phyloP scores from a whole-genome alignment of 2,329 filamentous ascomycete species.

The Knufia fluminis region DNA sequence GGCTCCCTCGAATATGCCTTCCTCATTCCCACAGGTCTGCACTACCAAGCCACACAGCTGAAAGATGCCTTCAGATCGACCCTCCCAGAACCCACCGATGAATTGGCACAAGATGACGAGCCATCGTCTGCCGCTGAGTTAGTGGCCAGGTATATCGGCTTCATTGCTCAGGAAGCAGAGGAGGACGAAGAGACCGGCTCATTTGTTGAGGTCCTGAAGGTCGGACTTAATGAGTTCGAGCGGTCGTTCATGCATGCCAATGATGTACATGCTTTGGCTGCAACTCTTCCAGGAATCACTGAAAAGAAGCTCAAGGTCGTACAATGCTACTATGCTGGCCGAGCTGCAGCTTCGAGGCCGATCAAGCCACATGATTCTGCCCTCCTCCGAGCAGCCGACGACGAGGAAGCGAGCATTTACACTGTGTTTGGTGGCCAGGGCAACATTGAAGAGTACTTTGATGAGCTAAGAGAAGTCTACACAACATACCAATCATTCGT shows the following conservation, averaged over 20 bases:
- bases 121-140: slow-evolving; percentile 92
- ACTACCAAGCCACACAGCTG: slow-evolving; percentile 91
- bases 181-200: slow-evolving; percentile 83
- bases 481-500: slow-evolving; percentile 85
- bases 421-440: slow-evolving; percentile 94
- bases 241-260: slow-evolving; percentile 89
- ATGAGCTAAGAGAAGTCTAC: slow-evolving; percentile 87
- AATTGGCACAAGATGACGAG: slow-evolving; percentile 96
- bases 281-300: slow-evolving; percentile 77
- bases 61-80: slow-evolving; percentile 82
- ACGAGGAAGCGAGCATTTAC: slow-evolving; percentile 76
- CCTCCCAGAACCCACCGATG: slow-evolving; percentile 85
- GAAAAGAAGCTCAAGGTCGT: slow-evolving; percentile 88
- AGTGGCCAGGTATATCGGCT: slow-evolving; percentile 86
- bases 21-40: slow-evolving; percentile 85
- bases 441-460: slow-evolving; percentile 99
- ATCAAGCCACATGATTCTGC: slow-evolving; percentile 93
- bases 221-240: slow-evolving; percentile 93
- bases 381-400: slow-evolving; percentile 75
- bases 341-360: slow-evolving; percentile 70
- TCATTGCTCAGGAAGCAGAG: slow-evolving; percentile 78
- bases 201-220: slow-evolving; percentile 85
- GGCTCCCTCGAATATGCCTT: slow-evolving; percentile 95
- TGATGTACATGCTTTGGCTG: slow-evolving; percentile 85
- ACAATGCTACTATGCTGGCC: slow-evolving; percentile 81